phyloP scores from a whole-genome alignment of 257 asterid species.

The Solanum microdontum region DNA sequence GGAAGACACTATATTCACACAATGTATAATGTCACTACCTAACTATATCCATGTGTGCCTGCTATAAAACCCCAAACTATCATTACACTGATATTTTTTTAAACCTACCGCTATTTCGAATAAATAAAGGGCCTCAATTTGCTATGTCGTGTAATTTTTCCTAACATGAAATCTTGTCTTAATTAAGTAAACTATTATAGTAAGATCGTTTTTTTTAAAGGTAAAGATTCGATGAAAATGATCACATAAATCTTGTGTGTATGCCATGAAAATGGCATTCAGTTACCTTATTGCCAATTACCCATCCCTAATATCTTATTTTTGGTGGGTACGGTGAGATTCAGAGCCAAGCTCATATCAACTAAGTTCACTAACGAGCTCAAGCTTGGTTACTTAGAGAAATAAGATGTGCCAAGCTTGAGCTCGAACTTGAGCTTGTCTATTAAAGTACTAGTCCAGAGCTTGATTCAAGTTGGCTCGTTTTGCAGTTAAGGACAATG shows the following conservation, averaged over 20 bases:
- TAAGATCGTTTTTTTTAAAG: background rate
- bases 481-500: background rate
- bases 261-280: background rate
- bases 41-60: no score
- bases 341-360: background rate
- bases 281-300: background rate
- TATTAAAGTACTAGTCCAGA: background rate
- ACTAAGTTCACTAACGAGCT: background rate
- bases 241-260: background rate
- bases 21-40: no score
- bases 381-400: background rate
- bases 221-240: background rate
- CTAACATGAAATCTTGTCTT: background rate
- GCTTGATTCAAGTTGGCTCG: background rate
- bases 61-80: background rate
- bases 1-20: background rate
- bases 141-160: background rate
- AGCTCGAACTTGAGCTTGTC: background rate
- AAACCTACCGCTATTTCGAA: background rate
- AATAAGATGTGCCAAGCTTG: background rate
- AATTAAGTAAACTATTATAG: background rate
- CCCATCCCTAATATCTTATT: background rate
- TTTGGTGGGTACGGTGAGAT: background rate
- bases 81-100: background rate
- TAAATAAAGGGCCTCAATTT: background rate